Evolutionary conservation across 371 early-diverging fungal genomes (phyloP).

Genomic region (Smittium culicis): DNA sequence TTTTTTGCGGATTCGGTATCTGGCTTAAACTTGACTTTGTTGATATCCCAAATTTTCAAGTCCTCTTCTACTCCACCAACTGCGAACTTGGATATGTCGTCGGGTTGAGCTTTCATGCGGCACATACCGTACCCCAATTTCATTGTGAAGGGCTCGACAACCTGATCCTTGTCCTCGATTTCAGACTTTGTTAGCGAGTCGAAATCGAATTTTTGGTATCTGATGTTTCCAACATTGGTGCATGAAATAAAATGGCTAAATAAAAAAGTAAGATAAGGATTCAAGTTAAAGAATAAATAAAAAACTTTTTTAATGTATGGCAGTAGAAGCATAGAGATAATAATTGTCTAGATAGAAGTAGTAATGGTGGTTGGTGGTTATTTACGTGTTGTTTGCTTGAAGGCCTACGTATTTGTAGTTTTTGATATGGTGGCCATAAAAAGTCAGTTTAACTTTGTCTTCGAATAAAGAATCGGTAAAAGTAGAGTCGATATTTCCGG

Average conservation of each 20-base stretch:
- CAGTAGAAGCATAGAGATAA: too few relatives aligned
- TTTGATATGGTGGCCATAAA: constrained; percentile 16
- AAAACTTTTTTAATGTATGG: too few relatives aligned
- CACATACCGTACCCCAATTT: constrained; percentile 33
- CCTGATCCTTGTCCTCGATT: background rate
- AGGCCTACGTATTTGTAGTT: constrained; percentile 23
- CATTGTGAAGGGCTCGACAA: constrained; percentile 7
- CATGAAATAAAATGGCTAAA: too few relatives aligned
- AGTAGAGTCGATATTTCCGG: constrained; percentile 13
- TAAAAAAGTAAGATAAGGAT: too few relatives aligned
- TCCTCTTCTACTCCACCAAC: constrained; percentile 79
- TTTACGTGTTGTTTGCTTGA: constrained; percentile 8
- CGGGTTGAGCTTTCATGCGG: constrained; percentile 52
- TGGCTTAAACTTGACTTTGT: constrained; percentile 19
- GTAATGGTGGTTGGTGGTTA: constrained; percentile 4
- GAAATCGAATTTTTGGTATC: constrained; percentile 18
- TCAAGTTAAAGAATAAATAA: too few relatives aligned
- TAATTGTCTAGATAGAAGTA: too few relatives aligned
- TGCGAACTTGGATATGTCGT: constrained; percentile 51
- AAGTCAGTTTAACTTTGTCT: constrained; percentile 11
- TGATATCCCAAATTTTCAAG: constrained; percentile 58
- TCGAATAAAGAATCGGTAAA: constrained; percentile 17
- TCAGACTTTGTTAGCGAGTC: background rate
- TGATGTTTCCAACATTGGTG: constrained; percentile 26
- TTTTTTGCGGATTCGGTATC: constrained; percentile 14